Percentiles rank a stretch among this genome's conserved stretches.
Evolutionary conservation across 805 yeast species (phyloP).

Genomic region (Kuraishia borneana): DNA sequence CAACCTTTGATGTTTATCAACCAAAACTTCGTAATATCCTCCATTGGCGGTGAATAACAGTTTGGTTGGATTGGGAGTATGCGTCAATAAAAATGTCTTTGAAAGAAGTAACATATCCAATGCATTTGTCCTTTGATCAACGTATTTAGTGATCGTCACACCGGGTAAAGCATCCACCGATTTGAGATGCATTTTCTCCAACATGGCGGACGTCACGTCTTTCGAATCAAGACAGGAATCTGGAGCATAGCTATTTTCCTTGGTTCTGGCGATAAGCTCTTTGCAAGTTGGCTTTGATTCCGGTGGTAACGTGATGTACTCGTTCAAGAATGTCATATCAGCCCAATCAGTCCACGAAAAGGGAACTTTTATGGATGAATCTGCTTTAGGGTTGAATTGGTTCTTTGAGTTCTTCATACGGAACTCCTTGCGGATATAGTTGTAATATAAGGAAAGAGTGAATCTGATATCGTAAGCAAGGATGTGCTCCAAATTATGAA

Average conservation of each 20-base stretch:
- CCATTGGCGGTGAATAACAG: conserved; percentile 24
- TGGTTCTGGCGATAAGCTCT: conserved; percentile 7
- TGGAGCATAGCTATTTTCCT: neutral
- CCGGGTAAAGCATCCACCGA: conserved; percentile 1
- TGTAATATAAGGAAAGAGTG: conserved; percentile 1
- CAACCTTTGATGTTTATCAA: conserved; percentile 9
- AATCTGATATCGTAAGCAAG: conserved; percentile 1
- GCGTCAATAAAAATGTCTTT: conserved; percentile 26
- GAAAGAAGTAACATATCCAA: conserved; percentile 9
- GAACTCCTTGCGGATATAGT: conserved; percentile 1
- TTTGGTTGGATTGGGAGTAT: conserved; percentile 24
- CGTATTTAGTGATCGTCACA: neutral
- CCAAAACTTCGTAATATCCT: conserved; percentile 23
- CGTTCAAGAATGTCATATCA: conserved; percentile 26
- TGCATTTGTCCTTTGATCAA: neutral
- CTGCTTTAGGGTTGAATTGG: neutral
- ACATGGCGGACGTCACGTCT: neutral
- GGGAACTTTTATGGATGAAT: conserved; percentile 9
- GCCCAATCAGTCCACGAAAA: conserved; percentile 50
- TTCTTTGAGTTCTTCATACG: conserved; percentile 1
- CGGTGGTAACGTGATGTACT: conserved; percentile 11
- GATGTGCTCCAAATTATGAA: neutral
- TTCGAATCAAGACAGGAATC: neutral
- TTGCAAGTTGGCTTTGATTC: conserved; percentile 18
- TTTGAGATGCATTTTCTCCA: neutral